Base-by-base conservation (phyloP, 2,329 filamentous ascomycete genomes). In the Albifimbria verrucaria region DNA sequence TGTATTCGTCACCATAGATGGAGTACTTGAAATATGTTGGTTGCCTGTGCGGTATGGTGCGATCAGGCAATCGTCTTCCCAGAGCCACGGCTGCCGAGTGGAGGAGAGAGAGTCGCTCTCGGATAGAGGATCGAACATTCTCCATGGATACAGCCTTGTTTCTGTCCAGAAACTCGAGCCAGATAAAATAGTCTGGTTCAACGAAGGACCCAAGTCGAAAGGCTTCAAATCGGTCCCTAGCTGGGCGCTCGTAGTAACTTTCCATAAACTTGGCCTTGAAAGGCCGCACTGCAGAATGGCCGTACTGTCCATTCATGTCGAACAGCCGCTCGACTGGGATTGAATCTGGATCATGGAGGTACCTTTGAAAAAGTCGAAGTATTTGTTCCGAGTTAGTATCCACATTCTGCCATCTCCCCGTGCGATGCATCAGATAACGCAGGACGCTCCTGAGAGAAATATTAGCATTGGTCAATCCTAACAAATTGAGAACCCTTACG, bases 81-180 rank as follows among this genome's bases (percentile, higher is more conserved):
- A 66, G 10, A 0, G 54, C 55, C 11, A 67, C 11, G 1, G 62
- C 65, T 1, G 21, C 49, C 0, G 65, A 66, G 15, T 68, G 65
- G 2, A 67, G 10, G 0, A 68, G 49, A 0, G 64, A 68, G 2
- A 65, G 0, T 0, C 52, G 49, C 1, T 59, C 53, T 1, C 23
- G 25, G 0, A 20, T 65, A 6, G 65, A 67, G 0, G 51, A 21
- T 0, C 10, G 7, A 1, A 66, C 57, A 0, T 62, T 57, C 1
- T 47, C 47, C 0, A 26, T 7, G 0, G 52, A 49, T 0, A 62
- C 3, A 0, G 32, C 20, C 10, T 1, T 0, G 7, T 59, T 48
- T n/a, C 54, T 11, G 1, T 46, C 18, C 2, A 65, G 22, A 23
- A 66, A 50, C 2, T 15, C 24, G 1, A 21, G 2, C 0, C 52